These are phyloP conservation scores for Auriscalpium orientale DNA, from an alignment of 768 basidiomycete species.

Conservation along the genomic window DNA sequence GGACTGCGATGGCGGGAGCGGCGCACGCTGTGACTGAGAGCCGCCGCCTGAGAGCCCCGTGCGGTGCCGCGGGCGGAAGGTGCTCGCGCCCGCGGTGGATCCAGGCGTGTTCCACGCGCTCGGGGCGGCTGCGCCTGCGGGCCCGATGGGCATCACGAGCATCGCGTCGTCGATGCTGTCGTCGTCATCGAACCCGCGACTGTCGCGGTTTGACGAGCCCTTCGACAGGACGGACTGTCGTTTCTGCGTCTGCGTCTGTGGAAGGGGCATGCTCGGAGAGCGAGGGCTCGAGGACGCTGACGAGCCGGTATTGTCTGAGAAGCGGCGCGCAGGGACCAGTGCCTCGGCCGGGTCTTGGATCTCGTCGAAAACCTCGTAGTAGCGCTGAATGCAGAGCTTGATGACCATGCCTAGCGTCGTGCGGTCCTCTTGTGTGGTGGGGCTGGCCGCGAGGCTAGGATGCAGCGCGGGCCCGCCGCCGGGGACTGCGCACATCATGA, in stretches of 20 bases:
- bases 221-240: constrained; percentile 13
- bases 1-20: constrained; percentile 4
- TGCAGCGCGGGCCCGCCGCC: constrained; percentile 33
- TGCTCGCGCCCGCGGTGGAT: constrained; percentile 16
- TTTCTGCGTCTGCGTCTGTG: constrained; percentile 4
- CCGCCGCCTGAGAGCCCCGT: constrained; percentile 23
- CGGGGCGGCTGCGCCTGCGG: constrained; percentile 26
- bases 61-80: constrained; percentile 36
- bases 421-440: constrained; percentile 32
- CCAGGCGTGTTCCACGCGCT: constrained; percentile 28
- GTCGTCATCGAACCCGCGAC: constrained; percentile 41
- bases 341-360: constrained; percentile 65
- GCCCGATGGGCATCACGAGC: constrained; percentile 66
- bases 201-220: constrained; percentile 20
- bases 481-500: constrained; percentile 63
- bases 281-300: constrained; percentile 6
- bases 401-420: constrained; percentile 67
- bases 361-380: constrained; percentile 85
- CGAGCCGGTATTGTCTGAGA: constrained; percentile 6
- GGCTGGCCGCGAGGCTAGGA: constrained; percentile 19
- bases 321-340: constrained; percentile 21
- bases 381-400: constrained; percentile 72
- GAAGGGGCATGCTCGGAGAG: background rate
- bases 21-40: background rate
- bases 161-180: constrained; percentile 72